Evolutionary conservation across 352 stramenopile genomes (phyloP), one percentile per base, ranked within the genome.

Genomic region (Blastocystis hominis): DNA sequence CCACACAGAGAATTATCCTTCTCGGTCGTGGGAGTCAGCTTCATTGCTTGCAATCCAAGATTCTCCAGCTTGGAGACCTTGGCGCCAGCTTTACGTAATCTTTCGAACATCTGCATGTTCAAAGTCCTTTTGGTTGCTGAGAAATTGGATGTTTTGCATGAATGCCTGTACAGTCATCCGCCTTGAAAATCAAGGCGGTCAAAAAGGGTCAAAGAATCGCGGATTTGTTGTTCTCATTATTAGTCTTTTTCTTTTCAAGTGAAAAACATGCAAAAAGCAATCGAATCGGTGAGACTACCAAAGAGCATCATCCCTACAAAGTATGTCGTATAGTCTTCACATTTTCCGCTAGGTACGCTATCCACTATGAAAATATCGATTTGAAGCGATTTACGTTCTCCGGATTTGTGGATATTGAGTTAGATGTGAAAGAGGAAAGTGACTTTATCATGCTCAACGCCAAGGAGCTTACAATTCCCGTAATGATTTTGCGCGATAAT

Each of bases 361-460:
- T 94, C 68, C 89, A 93, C 81, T 94, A 93, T 89, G 90, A 93
- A 36, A 91, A 92, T 62, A 92, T 94, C 78, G 92, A 94, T 89
- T 89, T 94, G 63, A 90, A 92, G 79, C 91, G 93, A 89, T 94
- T 90, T 88, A 91, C 91, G 88, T 95, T 95, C 88, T 92, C 93
- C 86, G 92, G 91, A 54, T 90, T 89, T 0, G 90, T 94, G 88
- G 90, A 90, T 75, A 90, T 94, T 24, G 50, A 89, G 55, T 84
- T 95, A 77, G 44, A 90, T 61, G 77, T 94, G 36, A 54, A 91
- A 0, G 91, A 94, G 54, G 63, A 90, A 10, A 95, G 92, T 13
- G 90, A 56, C 59, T 91, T 90, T 44, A 94, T 98, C 88, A 95
- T 91, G 53, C 93, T 97, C 88, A 95, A 98, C 90, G 93, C 94